Conservation (phyloP, 2,329 filamentous ascomycete species). For the Hirsutella minnesotensis region DNA sequence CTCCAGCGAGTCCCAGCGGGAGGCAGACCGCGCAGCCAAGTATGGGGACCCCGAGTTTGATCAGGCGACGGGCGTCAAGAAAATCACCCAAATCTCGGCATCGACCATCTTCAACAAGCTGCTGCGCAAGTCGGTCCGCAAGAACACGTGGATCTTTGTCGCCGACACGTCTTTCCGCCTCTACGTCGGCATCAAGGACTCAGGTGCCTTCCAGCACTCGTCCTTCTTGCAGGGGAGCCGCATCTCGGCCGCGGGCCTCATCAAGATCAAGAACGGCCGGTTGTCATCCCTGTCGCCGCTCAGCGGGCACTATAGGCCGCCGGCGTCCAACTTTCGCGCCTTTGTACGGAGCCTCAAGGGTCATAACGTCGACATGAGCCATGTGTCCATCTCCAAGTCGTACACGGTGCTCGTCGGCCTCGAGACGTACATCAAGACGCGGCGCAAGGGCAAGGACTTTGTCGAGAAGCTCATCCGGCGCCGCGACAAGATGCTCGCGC, state of each 20-base stretch:
- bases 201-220: conserved; percentile 81
- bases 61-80: conserved; percentile 41
- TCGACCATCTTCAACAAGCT: conserved; percentile 69
- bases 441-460: conserved; percentile 48
- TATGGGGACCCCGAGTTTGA: conserved; percentile 55
- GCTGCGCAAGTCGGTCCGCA: conserved; percentile 65
- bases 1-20: conserved; percentile 31
- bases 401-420: conserved; percentile 76
- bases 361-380: conserved; percentile 66
- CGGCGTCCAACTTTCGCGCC: conserved; percentile 69
- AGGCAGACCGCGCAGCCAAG: conserved; percentile 48
- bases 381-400: conserved; percentile 66
- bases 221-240: conserved; percentile 77
- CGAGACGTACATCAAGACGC: conserved; percentile 64
- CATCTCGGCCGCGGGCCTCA: conserved; percentile 71
- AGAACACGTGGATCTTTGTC: conserved; percentile 91
- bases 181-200: conserved; percentile 83
- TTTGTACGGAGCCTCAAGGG: conserved; percentile 66
- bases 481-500: conserved; percentile 48
- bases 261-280: conserved; percentile 73
- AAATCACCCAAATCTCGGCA: conserved; percentile 52
- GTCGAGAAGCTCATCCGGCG: conserved; percentile 36
- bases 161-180: conserved; percentile 75
- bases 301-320: conserved; percentile 76
- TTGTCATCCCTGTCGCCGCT: conserved; percentile 60